Base-by-base conservation (phyloP, 179 eudicot species). In the Beta lomatogona region DNA sequence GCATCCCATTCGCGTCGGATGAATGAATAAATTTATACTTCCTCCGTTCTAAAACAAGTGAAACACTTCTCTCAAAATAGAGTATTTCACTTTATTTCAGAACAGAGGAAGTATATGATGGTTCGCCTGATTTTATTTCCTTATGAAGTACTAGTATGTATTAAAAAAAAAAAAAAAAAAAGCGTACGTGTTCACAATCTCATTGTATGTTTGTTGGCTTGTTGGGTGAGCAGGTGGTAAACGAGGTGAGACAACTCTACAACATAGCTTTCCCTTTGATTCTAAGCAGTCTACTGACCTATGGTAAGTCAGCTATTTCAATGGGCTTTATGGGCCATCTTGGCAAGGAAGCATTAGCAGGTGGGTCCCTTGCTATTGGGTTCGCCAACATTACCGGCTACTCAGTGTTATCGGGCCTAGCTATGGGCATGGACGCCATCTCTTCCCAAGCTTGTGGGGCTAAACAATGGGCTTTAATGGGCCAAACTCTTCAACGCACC, bases 381-480 rank as follows among this genome's bases (percentile, higher is more conserved):
- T 87, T 87, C 12, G 90, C 90, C 13, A 87, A 87, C 85, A 87
- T 87, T 22, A 87, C 90, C 5, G 90, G 88, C 54, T 87, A 87
- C 83, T 87, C 90, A 0, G 75, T 87, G 53, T 80, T 87, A 3
- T 79, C 90, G 0, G 90, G 90, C 0, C 75, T 87, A 12, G 90
- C 91, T 78, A 88, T 90, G 89, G 96, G 97, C 28, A 92, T 92
- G 94, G 98, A 93, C 75, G 88, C 93, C 28, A 91, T 91, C 46
- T 81, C 91, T 45, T 91, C 92, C 48, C 97, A 93, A 79, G 97
- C 98, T 7, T 89, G 66, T 44, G 98, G 96, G 0, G 97, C 94
- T 36, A 88, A 90, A 41, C 89, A 87, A 72, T 93, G 88, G 88
- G 61, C 82, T 28, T 76, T 91, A 41, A 85, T 93, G 85, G 87